A percentile compares a stretch with the other conserved stretches of the same genome.
Conservation (phyloP, 2,329 filamentous ascomycete species). For the Rachicladosporium sp. region DNA sequence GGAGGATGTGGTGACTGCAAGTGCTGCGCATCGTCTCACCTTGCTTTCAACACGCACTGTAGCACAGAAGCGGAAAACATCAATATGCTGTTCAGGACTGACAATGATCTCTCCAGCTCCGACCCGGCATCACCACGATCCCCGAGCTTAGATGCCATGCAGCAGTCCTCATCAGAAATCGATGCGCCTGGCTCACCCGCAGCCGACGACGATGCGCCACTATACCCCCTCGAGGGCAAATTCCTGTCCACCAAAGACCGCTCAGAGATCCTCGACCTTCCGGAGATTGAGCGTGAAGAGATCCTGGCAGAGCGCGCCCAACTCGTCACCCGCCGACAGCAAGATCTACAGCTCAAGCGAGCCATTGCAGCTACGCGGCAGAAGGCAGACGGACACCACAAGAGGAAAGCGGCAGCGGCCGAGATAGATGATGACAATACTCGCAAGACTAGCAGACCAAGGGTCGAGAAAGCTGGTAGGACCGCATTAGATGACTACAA, state of each 20-base stretch:
- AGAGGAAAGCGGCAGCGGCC: constrained; percentile 56
- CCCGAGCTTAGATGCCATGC: constrained; percentile 74
- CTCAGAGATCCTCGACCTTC: constrained; percentile 63
- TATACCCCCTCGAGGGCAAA: constrained; percentile 80
- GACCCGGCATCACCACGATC: constrained; percentile 33
- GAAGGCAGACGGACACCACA: constrained; percentile 43
- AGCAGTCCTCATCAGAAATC: constrained; percentile 63
- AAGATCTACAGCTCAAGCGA: constrained; percentile 69
- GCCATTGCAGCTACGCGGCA: constrained; percentile 40
- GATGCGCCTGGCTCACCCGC: constrained; percentile 14
- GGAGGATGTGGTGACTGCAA: too few species aligned
- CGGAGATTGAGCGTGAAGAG: constrained; percentile 82
- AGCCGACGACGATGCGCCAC: constrained; percentile 34
- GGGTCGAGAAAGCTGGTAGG: constrained; percentile 37
- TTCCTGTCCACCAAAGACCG: constrained; percentile 47
- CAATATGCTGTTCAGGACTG: constrained; percentile 5
- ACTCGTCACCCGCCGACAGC: constrained; percentile 67
- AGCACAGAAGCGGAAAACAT: too few species aligned
- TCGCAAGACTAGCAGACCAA: constrained; percentile 43
- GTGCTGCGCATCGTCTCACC: too few species aligned
- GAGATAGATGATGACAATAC: constrained; percentile 69
- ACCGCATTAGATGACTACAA: constrained; percentile 64
- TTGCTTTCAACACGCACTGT: too few species aligned
- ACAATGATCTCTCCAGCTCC: constrained; percentile 11
- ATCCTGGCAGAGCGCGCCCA: constrained; percentile 78